A percentile compares a stretch with the other conserved stretches of the same genome.
These are phyloP conservation scores for Rhizopogon rudus DNA, from an alignment of 768 basidiomycete genomes.

Conservation along the genomic window DNA sequence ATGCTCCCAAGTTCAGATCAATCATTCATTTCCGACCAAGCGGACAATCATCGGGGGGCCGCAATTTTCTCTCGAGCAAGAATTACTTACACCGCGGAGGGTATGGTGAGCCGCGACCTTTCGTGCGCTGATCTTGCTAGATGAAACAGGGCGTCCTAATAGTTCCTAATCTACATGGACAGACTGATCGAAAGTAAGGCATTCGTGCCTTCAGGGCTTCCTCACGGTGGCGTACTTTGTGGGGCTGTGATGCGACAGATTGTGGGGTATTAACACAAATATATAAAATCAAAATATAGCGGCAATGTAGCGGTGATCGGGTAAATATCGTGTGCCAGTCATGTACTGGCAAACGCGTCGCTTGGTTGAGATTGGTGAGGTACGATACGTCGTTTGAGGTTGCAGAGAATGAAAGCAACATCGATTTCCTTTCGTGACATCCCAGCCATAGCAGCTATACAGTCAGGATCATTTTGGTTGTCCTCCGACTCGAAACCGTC, in stretches of 20 bases:
- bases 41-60: neutral
- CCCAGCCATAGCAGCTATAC: neutral
- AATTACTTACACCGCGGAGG: neutral
- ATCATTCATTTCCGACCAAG: neutral
- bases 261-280: neutral
- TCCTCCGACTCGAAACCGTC: neutral
- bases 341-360: neutral
- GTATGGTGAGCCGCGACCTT: neutral
- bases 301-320: neutral
- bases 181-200: too few relatives aligned
- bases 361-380: neutral
- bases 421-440: conserved; percentile 1
- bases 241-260: neutral
- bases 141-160: too few relatives aligned
- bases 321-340: neutral
- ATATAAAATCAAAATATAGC: neutral
- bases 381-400: neutral
- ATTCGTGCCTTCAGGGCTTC: neutral
- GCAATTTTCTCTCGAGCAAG: neutral
- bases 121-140: neutral
- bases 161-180: too few relatives aligned
- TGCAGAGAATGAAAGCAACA: neutral
- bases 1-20: neutral
- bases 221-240: neutral
- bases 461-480: neutral